Evolutionary conservation across 257 asterid genomes (phyloP).

Genomic region (Thymus mandschuricus): DNA sequence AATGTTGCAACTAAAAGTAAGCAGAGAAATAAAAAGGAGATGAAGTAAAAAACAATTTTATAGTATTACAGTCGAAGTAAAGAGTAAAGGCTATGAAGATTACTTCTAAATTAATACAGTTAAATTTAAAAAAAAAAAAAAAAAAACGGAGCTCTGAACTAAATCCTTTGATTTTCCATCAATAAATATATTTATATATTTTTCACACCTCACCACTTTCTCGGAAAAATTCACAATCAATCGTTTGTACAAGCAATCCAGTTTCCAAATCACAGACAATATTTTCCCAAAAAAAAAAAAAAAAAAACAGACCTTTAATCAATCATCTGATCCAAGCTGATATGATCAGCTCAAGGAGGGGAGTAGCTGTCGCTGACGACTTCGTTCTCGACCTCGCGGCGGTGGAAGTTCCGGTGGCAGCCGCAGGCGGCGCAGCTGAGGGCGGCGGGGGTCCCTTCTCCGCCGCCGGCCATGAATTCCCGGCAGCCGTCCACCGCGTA

Average conservation of each 20-base stretch:
- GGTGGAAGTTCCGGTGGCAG: conserved; percentile 69
- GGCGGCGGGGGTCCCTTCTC: conserved; percentile 49
- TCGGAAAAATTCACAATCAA: conserved; percentile 22
- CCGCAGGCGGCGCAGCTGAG: conserved; percentile 70
- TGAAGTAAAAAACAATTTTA: too few species aligned
- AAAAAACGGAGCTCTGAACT: neutral
- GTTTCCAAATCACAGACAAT: conserved; percentile 1
- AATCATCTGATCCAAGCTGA: neutral
- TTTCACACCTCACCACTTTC: conserved; percentile 9
- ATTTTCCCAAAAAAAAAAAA: neutral
- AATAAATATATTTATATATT: neutral
- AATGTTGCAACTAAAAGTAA: too few species aligned
- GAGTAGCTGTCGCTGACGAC: conserved; percentile 45
- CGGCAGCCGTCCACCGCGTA: conserved; percentile 72
- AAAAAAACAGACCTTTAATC: conserved; percentile 27
- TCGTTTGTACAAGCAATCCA: conserved; percentile 35
- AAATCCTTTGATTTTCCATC: conserved; percentile 1
- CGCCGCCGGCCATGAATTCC: conserved; percentile 70
- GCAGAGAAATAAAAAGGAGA: too few species aligned
- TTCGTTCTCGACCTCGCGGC: conserved; percentile 50
- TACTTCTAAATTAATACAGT: neutral
- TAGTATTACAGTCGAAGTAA: too few species aligned
- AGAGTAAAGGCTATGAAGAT: neutral
- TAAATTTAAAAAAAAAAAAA: neutral
- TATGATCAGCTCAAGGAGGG: conserved; percentile 7